Conservation (phyloP, 306 rosid genomes). For the Carpinus viminea region DNA sequence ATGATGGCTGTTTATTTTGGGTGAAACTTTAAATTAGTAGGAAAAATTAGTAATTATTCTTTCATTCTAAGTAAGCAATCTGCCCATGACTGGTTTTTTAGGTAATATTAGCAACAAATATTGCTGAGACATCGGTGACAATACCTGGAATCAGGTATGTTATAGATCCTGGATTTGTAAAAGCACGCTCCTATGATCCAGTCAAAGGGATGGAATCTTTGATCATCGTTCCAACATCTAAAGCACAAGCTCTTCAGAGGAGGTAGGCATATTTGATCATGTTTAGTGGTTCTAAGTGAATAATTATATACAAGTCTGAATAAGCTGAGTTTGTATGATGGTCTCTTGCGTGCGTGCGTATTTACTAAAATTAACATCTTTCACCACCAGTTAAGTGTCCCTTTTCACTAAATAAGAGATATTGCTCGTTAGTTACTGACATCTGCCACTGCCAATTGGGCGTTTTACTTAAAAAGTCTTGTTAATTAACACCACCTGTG, state of each 20-base stretch:
- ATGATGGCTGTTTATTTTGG: not conserved
- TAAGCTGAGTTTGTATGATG: not conserved
- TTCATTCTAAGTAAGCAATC: constrained; percentile 15
- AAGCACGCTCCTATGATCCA: constrained; percentile 93
- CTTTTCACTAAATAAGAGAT: not conserved
- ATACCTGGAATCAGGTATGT: constrained; percentile 95
- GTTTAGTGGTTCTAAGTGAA: constrained; percentile 15
- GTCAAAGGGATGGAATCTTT: constrained; percentile 85
- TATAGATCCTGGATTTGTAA: constrained; percentile 90
- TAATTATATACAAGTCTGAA: not conserved
- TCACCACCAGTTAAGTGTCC: not conserved
- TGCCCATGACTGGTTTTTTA: constrained; percentile 31
- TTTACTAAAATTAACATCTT: not conserved
- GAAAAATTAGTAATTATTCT: not conserved
- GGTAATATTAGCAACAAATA: constrained; percentile 94
- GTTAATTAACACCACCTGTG: not conserved
- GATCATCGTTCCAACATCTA: constrained; percentile 74
- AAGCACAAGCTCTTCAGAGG: constrained; percentile 95
- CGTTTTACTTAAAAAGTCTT: not conserved
- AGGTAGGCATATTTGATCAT: constrained; percentile 50
- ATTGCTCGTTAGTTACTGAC: not conserved
- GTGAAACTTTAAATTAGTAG: not conserved
- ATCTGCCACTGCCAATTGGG: not conserved
- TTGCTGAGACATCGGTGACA: constrained; percentile 92
- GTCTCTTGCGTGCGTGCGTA: not conserved